Percentiles rank a stretch among this genome's conserved stretches.
phyloP scores from a whole-genome alignment of 495 filamentous ascomycete genomes.

The Podospora bellae-mahoneyi region DNA sequence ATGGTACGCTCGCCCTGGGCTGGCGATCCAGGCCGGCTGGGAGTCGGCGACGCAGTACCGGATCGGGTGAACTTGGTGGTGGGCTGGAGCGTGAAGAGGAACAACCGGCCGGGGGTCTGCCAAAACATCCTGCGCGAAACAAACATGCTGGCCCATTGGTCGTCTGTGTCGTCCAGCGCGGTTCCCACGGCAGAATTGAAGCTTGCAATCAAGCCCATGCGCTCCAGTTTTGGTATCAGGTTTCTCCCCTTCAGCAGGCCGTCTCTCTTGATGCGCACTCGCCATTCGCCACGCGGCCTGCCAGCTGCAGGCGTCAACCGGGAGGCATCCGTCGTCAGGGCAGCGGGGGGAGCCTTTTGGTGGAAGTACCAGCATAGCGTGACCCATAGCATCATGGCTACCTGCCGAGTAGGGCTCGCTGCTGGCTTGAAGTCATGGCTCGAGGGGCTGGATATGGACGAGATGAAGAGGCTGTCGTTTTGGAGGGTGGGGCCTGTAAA shows the following conservation, averaged over 20 bases:
- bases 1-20: constrained; percentile 39
- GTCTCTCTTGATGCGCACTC: constrained; percentile 76
- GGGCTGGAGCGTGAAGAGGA: constrained; percentile 81
- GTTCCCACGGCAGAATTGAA: constrained; percentile 73
- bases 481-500: constrained; percentile 70
- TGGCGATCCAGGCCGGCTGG: constrained; percentile 60
- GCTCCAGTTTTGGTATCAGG: constrained; percentile 82
- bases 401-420: constrained; percentile 74
- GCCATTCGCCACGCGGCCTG: constrained; percentile 81
- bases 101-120: constrained; percentile 83
- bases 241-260: constrained; percentile 80
- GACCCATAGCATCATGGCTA: constrained; percentile 95
- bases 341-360: constrained; percentile 56
- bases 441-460: constrained; percentile 80
- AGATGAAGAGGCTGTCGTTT: constrained; percentile 82
- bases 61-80: constrained; percentile 43
- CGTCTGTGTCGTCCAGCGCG: constrained; percentile 57
- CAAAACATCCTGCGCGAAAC: constrained; percentile 78
- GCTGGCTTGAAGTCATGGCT: constrained; percentile 74
- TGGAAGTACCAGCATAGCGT: constrained; percentile 98
- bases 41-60: constrained; percentile 53
- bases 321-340: constrained; percentile 59
- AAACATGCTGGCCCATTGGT: constrained; percentile 78
- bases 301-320: constrained; percentile 62
- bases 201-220: constrained; percentile 80